Evolutionary conservation across 768 basidiomycete genomes (phyloP).

Genomic region (Suillus alpinus): DNA sequence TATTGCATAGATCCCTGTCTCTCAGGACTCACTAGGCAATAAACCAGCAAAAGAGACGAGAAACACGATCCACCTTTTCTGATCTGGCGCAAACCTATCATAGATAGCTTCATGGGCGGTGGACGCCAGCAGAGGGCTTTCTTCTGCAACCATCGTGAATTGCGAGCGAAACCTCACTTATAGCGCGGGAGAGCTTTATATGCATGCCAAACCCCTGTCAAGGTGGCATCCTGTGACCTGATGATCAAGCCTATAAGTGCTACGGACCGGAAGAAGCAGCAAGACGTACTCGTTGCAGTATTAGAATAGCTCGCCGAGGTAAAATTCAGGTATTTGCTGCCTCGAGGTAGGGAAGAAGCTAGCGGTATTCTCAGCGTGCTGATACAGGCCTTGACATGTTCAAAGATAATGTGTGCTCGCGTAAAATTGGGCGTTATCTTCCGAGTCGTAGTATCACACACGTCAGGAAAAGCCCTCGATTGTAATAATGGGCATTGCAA

Average conservation of each 20-base stretch:
- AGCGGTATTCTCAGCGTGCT: neutral
- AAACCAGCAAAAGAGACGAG: conserved; percentile 63
- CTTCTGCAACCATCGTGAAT: conserved; percentile 24
- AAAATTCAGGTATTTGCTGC: neutral
- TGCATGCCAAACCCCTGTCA: neutral
- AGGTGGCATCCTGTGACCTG: neutral
- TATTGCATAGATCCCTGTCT: too few relatives aligned
- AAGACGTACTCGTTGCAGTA: neutral
- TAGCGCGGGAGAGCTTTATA: neutral
- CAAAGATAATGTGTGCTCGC: neutral
- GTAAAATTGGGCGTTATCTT: too few relatives aligned
- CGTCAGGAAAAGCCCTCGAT: neutral
- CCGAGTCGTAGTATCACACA: neutral
- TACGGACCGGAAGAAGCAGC: neutral
- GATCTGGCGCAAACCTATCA: conserved; percentile 47
- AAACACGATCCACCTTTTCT: conserved; percentile 52
- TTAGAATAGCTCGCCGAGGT: neutral
- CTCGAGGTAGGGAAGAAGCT: neutral
- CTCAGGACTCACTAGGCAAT: conserved; percentile 46
- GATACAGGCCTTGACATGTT: neutral
- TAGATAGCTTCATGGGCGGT: conserved; percentile 41
- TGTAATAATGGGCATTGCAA: neutral
- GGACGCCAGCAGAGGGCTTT: conserved; percentile 21
- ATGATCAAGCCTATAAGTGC: neutral
- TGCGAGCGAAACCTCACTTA: neutral